Base-by-base conservation (phyloP, 495 filamentous ascomycete species). In the Aspergillus baeticus region DNA sequence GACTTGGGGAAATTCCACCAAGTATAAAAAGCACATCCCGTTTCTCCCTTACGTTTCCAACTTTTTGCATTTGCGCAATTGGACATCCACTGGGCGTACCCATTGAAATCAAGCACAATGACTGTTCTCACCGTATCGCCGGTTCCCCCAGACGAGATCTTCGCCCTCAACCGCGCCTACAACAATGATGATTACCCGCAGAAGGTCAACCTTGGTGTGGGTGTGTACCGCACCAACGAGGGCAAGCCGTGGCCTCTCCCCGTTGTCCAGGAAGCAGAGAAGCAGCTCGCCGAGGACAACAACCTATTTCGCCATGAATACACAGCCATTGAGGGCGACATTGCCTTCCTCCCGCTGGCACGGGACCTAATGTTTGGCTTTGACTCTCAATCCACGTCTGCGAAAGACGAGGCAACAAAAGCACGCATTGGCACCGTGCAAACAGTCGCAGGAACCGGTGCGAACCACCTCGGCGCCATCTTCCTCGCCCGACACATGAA, bases 381-480 rank as follows among this genome's bases (percentile, higher is more conserved):
- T 46, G 66, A 72, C 55, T 63, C 62, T 15, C 57, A 69, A 29
- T 52, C 62, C 20, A 55, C 61, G 20, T 57, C 71, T 22, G 60
- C 64, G 26, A 60, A 67, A 42, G 51, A 58, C 17, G 54, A 63
- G 29, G 49, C 56, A 34, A 64, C 62, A 36, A 74, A 76, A 59
- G 66, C 63, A 41, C 70, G 74, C 45, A 73, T 76, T 55, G 66
- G 69, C 33, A 70, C 72, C 22, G 74, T 78, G 18, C 89, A 93
- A 69, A 91, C 91, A 59, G 89, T 97, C 73, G 95, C 92, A 50
- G 92, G 92, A 56, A 97, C 92, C 35, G 92, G 92, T 55, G 90
- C 92, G 36, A 86, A 95, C 50, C 92, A 96, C 63, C 74, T 96
- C 6, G 92, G 92, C 51, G 90, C 87, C 54, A 80, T 91, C 55